These are phyloP conservation scores for Aspergillus vadensis DNA, from an alignment of 2,329 filamentous ascomycete species.

Conservation along the genomic window DNA sequence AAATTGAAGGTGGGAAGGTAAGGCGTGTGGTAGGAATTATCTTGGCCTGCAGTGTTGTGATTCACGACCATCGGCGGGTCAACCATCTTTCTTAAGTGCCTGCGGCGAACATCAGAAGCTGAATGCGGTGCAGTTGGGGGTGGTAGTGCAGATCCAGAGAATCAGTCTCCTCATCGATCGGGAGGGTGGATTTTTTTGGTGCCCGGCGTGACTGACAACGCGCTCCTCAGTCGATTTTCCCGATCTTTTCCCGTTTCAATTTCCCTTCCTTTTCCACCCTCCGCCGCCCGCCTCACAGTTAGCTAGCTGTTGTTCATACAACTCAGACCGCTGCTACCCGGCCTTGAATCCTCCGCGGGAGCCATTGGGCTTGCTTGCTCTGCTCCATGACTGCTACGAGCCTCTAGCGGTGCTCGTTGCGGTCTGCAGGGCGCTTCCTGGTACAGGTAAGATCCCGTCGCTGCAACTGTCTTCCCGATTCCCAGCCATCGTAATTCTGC, in stretches of 20 bases:
- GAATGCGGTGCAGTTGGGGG: not conserved
- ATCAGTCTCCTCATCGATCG: not conserved
- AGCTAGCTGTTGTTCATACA: conserved; percentile 8
- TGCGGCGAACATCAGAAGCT: not conserved
- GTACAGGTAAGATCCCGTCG: conserved; percentile 17
- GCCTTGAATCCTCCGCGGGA: conserved; percentile 6
- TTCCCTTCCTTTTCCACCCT: conserved; percentile 1
- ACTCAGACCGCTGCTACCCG: conserved; percentile 7
- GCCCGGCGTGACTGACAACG: not conserved
- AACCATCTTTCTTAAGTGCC: not conserved
- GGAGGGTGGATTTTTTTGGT: not conserved
- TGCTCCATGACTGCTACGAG: conserved; percentile 26
- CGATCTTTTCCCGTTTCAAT: conserved; percentile 8
- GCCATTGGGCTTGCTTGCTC: conserved; percentile 22
- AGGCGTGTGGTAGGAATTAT: not conserved
- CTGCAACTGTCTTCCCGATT: conserved; percentile 13
- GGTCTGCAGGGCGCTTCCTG: conserved; percentile 22
- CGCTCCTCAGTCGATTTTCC: not conserved
- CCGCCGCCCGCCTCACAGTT: conserved; percentile 11
- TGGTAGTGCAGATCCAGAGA: not conserved
- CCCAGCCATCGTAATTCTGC: conserved; percentile 47
- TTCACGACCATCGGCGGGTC: not conserved
- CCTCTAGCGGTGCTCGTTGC: conserved; percentile 23
- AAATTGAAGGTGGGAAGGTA: not conserved
- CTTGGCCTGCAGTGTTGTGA: not conserved